Evolutionary conservation across 495 filamentous ascomycete genomes (phyloP), one percentile per base, ranked within the genome.

Genomic region (Aspergillus cristatus): DNA sequence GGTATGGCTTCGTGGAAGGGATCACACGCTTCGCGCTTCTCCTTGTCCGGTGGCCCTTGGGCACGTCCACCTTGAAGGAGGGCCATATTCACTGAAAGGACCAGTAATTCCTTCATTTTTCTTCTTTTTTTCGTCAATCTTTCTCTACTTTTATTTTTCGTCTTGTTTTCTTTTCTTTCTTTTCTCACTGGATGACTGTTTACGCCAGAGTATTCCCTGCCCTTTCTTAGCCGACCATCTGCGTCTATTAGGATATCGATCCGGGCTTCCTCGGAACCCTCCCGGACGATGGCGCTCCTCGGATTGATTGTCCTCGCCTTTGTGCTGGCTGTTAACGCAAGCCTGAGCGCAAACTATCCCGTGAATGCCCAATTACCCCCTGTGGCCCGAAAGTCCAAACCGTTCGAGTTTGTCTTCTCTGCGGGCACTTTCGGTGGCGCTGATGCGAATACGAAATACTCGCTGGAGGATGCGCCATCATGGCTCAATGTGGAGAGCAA

Each of bases 301-400:
- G 42, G 53, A 16, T 20, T 62, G 32, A 41, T 57, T 17, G 25
- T 60, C 22, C 39, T 68, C 48, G 42, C 48, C 22, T 38, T 70
- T 13, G 35, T 65, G 17, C 46, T 55, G 35, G 43, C 42, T 22
- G 62, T 65, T 13, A 44, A 51, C 34, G 75, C 74, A 31, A 55
- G 51, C 33, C 67, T 71, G 37, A 42, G 53, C 38, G 63, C 79
- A 34, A 72, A 73, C 25, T 81, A 86, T 35, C 82, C 82, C 0
- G 68, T 89, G 45, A 86, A 87, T 55, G 70, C 82, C 4, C 84
- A 91, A 51, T 68, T 87, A 8, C 84, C 84, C 26, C 81, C 81
- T 3, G 78, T 86, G 35, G 85, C 82, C 3, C 74, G 81, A 37
- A 66, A 80, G 5, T 71, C 68, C 7, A 45, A 81, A 43, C 62